phyloP scores from a whole-genome alignment of 495 filamentous ascomycete species.

The Aspergillus nanangensis region DNA sequence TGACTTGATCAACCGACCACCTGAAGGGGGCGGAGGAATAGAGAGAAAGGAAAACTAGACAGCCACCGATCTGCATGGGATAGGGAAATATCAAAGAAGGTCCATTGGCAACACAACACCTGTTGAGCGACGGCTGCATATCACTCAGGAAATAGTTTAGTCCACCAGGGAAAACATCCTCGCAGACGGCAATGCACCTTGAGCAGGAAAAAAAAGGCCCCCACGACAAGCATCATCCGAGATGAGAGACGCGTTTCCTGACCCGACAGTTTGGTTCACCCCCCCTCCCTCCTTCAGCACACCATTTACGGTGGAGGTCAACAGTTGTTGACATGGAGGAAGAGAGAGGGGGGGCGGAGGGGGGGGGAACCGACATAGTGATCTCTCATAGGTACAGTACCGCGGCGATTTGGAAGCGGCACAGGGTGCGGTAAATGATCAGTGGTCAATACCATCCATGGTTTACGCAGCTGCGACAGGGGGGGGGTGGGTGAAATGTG shows the following conservation, averaged over 20 bases:
- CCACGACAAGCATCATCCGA: conserved; percentile 4
- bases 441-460: too few relatives aligned
- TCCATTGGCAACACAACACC: conserved; percentile 8
- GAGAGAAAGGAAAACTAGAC: conserved; percentile 3
- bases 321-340: conserved; percentile 9
- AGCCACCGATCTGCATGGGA: conserved; percentile 14
- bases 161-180: too few relatives aligned
- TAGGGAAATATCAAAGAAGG: conserved; percentile 25
- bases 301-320: conserved; percentile 13
- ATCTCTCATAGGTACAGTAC: too few relatives aligned
- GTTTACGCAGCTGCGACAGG: too few relatives aligned
- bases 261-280: conserved; percentile 33
- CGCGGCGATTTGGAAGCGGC: conserved; percentile 15
- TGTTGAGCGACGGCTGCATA: conserved; percentile 9
- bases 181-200: too few relatives aligned
- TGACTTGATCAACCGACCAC: background rate
- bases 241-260: conserved; percentile 14
- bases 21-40: conserved; percentile 3
- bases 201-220: background rate
- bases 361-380: too few relatives aligned
- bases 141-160: conserved; percentile 9
- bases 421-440: background rate
- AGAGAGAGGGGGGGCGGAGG: too few relatives aligned
- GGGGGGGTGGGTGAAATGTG: background rate
- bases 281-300: conserved; percentile 18